Base-by-base conservation (phyloP, 495 filamentous ascomycete genomes). In the Chlorociboria aeruginascens region DNA sequence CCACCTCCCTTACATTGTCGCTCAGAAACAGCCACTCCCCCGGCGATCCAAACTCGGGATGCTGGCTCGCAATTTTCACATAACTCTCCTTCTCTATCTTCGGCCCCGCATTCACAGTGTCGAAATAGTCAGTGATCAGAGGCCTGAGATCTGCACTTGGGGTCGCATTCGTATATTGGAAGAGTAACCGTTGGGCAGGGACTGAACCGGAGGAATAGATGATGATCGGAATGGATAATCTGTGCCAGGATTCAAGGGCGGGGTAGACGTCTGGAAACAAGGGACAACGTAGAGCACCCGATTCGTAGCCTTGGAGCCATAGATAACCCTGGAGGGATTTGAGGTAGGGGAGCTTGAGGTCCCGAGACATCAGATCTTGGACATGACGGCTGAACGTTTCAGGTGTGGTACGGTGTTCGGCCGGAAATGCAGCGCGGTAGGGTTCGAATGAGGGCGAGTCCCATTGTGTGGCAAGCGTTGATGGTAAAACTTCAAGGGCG, bases 151-250 rank as follows among this genome's bases (percentile, higher is more conserved):
- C 79, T n/a, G 66, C 63, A 16, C 54, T 35, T 28, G 70, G 68
- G 39, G 63, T 49, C 8, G 65, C 62, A 54, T 75, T 65, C n/a
- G 83, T 83, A 63, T 85, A 71, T 46, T 64, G 55, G 61, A 87
- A 86, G 32, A 86, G 66, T 44, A 86, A 68, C 60, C 81, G 80
- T 66, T 87, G 83, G 20, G 83, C 83, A 43, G 76, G 65, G 11
- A 87, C 79, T 7, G 76, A 81, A 31, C 83, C 83, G 13, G 76
- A 81, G 7, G 79, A 84, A 66, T 84, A 87, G 58, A 87, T 84
- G 55, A 76, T 70, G 35, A 86, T 66, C 16, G 57, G 57, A 29
- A 73, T 56, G 8, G 68, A 67, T 11, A 61, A 54, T 3, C 54
- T 46, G 35, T 62, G 56, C 81, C 80, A 85, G 34, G 58, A 17